Evolutionary conservation across 2,329 filamentous ascomycete species (phyloP).

Genomic region (Hypoxylon sp.): DNA sequence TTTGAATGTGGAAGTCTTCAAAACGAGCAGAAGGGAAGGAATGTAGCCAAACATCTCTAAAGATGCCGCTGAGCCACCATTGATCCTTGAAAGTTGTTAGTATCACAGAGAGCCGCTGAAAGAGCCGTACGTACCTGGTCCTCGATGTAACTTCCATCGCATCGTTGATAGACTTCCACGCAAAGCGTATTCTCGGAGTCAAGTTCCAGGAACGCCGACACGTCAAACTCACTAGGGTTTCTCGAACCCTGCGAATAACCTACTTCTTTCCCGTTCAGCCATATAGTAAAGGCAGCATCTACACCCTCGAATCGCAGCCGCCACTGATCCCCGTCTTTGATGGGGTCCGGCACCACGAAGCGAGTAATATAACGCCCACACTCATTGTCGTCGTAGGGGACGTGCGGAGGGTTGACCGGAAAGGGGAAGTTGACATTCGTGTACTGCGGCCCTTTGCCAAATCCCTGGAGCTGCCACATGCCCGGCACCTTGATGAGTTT

Average conservation of each 20-base stretch:
- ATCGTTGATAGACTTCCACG: slow-evolving; percentile 78
- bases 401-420: slow-evolving; percentile 72
- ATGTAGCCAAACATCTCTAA: slow-evolving; percentile 75
- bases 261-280: slow-evolving; percentile 74
- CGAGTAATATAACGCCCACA: slow-evolving; percentile 71
- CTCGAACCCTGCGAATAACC: slow-evolving; percentile 80
- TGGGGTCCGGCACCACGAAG: slow-evolving; percentile 64
- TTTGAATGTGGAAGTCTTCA: slow-evolving; percentile 67
- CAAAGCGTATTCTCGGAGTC: slow-evolving; percentile 66
- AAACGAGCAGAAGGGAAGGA: slow-evolving; percentile 68
- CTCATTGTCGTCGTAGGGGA: slow-evolving; percentile 73
- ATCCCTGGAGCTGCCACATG: slow-evolving; percentile 76
- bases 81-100: slow-evolving; percentile 61
- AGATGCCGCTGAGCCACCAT: slow-evolving; percentile 77
- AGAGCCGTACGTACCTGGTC: slow-evolving; percentile 60
- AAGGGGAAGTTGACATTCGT: slow-evolving; percentile 73
- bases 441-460: slow-evolving; percentile 70
- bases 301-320: slow-evolving; percentile 81
- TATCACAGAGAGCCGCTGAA: neutral
- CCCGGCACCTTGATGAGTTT: slow-evolving; percentile 69
- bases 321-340: slow-evolving; percentile 63
- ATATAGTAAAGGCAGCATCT: slow-evolving; percentile 77
- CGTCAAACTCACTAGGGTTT: slow-evolving; percentile 79
- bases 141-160: slow-evolving; percentile 78
- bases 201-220: slow-evolving; percentile 64